A percentile compares a stretch with the other conserved stretches of the same genome.
Conservation (phyloP, 2,329 filamentous ascomycete genomes). For the Fusarium ramigenum region DNA sequence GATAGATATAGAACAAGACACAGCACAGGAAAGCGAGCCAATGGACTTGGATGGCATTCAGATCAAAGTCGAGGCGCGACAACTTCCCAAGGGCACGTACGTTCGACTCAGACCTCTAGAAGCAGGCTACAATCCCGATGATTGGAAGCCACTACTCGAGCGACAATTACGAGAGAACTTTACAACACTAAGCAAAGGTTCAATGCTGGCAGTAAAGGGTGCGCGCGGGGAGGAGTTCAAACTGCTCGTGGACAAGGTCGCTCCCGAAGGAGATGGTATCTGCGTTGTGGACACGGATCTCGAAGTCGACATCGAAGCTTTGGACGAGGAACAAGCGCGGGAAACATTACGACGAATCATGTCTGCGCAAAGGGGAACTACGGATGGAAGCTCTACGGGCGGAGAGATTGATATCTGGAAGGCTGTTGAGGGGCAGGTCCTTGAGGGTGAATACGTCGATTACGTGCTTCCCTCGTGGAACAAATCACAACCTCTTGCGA, state of each 20-base stretch:
- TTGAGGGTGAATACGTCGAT: slow-evolving; percentile 88
- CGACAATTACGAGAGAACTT: slow-evolving; percentile 87
- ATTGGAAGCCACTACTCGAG: slow-evolving; percentile 95
- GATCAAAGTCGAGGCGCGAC: slow-evolving; percentile 78
- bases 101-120: slow-evolving; percentile 90
- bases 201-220: slow-evolving; percentile 76
- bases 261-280: slow-evolving; percentile 86
- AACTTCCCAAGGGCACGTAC: slow-evolving; percentile 88
- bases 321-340: slow-evolving; percentile 92
- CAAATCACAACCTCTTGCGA: slow-evolving; percentile 69
- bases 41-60: slow-evolving; percentile 42
- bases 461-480: slow-evolving; percentile 87
- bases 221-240: slow-evolving; percentile 76
- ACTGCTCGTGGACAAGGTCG: slow-evolving; percentile 86
- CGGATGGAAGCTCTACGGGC: slow-evolving; percentile 75
- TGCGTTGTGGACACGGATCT: slow-evolving; percentile 97
- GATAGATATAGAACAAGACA: slow-evolving; percentile 21
- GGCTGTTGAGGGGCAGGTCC: slow-evolving; percentile 74
- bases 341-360: slow-evolving; percentile 85
- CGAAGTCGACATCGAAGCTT: slow-evolving; percentile 93
- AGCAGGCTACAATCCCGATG: slow-evolving; percentile 93
- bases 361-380: slow-evolving; percentile 69
- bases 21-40: slow-evolving; percentile 31
- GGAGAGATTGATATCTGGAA: slow-evolving; percentile 80
- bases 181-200: slow-evolving; percentile 86